These are phyloP conservation scores for Aspergillus neoniger DNA, from an alignment of 2,329 filamentous ascomycete genomes.

Conservation along the genomic window DNA sequence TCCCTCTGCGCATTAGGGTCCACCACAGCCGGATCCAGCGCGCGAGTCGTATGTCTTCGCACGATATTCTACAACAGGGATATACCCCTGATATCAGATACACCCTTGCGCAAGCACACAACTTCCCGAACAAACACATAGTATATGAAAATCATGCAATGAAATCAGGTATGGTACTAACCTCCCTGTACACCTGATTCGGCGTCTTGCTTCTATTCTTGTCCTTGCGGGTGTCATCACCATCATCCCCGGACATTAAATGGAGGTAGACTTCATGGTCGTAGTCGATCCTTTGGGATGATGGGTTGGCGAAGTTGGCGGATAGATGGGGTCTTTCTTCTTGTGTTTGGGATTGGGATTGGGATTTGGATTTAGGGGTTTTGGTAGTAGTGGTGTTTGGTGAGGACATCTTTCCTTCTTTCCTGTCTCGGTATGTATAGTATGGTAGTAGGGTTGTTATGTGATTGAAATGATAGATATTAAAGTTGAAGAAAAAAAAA, in stretches of 20 bases:
- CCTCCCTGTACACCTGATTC: slow-evolving; percentile 36
- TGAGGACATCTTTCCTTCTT: neutral
- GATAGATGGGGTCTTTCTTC: slow-evolving; percentile 54
- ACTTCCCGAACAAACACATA: no score
- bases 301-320: slow-evolving; percentile 25
- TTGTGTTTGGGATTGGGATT: neutral
- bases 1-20: slow-evolving; percentile 24
- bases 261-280: slow-evolving; percentile 37
- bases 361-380: slow-evolving; percentile 3
- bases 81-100: no score
- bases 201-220: slow-evolving; percentile 28
- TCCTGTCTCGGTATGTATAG: no score
- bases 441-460: neutral
- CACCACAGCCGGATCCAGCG: slow-evolving; percentile 32
- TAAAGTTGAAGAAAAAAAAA: no score
- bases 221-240: neutral
- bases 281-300: slow-evolving; percentile 27
- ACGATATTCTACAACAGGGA: neutral
- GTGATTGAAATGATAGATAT: no score
- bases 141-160: no score
- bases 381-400: neutral
- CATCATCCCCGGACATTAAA: slow-evolving; percentile 25
- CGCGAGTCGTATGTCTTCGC: slow-evolving; percentile 14
- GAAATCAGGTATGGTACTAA: slow-evolving; percentile 10
- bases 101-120: no score